Conservation (phyloP, 2,329 filamentous ascomycete genomes). For the Bipolaris cookei region DNA sequence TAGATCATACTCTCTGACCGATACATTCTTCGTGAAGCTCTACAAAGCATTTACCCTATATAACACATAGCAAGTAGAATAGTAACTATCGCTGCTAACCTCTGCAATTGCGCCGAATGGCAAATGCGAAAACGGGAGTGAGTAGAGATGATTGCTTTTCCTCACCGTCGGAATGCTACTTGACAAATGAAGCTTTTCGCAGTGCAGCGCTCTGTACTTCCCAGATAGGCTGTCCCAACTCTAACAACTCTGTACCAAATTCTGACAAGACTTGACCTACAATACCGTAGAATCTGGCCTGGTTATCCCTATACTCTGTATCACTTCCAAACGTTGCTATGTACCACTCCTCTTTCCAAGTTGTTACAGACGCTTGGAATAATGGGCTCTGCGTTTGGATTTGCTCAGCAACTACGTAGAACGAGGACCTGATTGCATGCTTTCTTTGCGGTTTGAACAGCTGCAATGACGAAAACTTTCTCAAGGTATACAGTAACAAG, state of each 20-base stretch:
- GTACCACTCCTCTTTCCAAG: constrained; percentile 21
- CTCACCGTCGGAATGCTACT: neutral
- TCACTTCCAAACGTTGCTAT: constrained; percentile 21
- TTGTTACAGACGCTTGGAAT: constrained; percentile 42
- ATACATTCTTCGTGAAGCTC: neutral
- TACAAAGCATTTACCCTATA: neutral
- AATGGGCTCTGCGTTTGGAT: constrained; percentile 46
- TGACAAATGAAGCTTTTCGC: neutral
- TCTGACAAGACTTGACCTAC: constrained; percentile 8
- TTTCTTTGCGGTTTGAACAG: constrained; percentile 55
- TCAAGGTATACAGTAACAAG: constrained; percentile 50
- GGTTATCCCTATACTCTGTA: constrained; percentile 11
- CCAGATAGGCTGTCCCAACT: constrained; percentile 15
- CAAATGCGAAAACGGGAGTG: neutral
- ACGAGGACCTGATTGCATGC: constrained; percentile 57
- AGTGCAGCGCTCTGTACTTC: constrained; percentile 9
- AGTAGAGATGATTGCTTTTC: neutral
- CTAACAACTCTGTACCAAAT: constrained; percentile 16
- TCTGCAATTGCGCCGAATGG: neutral
- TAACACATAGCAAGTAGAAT: neutral
- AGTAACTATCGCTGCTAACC: neutral
- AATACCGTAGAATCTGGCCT: neutral
- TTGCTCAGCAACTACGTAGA: constrained; percentile 60
- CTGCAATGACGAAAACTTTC: constrained; percentile 51
- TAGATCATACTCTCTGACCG: neutral